Conservation (phyloP, 2,329 filamentous ascomycete genomes). For the Scedosporium boydii region DNA sequence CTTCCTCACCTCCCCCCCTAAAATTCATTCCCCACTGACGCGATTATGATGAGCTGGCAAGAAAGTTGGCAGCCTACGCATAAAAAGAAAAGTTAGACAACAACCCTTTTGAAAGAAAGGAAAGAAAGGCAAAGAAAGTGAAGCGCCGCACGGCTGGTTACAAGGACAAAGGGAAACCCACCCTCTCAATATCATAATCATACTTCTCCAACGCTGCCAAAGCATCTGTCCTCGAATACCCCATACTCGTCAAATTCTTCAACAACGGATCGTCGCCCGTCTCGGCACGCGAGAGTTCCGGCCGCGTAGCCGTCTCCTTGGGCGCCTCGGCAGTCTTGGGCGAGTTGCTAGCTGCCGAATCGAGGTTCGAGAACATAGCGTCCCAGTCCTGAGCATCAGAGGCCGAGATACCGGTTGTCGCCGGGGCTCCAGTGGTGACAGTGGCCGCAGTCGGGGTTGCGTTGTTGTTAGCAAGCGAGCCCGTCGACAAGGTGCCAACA, state of each 20-base stretch:
- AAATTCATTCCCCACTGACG: not conserved
- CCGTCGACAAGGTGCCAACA: slow-evolving; percentile 30
- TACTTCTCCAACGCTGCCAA: slow-evolving; percentile 81
- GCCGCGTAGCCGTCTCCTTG: slow-evolving; percentile 3
- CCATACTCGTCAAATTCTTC: slow-evolving; percentile 84
- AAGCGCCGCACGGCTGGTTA: not conserved
- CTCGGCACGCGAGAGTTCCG: slow-evolving; percentile 43
- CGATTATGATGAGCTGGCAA: slow-evolving; percentile 42
- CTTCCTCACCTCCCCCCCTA: too few relatives aligned
- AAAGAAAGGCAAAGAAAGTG: not conserved
- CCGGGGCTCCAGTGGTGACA: slow-evolving; percentile 22
- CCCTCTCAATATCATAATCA: slow-evolving; percentile 93
- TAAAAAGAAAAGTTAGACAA: slow-evolving; percentile 4
- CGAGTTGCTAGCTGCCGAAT: slow-evolving; percentile 36
- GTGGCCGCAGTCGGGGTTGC: slow-evolving; percentile 11
- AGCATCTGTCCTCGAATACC: slow-evolving; percentile 66
- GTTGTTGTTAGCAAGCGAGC: slow-evolving; percentile 12
- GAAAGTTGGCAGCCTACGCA: slow-evolving; percentile 39
- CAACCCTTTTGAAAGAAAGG: not conserved
- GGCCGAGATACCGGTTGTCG: slow-evolving; percentile 21
- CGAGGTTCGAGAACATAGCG: slow-evolving; percentile 77
- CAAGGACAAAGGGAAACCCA: slow-evolving; percentile 33
- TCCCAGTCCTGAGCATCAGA: slow-evolving; percentile 77
- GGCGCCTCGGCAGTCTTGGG: slow-evolving; percentile 16
- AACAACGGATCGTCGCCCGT: slow-evolving; percentile 81